phyloP scores from a whole-genome alignment of 225 moss, liverwort and hornwort species.

The Marchantia polymorpha region DNA sequence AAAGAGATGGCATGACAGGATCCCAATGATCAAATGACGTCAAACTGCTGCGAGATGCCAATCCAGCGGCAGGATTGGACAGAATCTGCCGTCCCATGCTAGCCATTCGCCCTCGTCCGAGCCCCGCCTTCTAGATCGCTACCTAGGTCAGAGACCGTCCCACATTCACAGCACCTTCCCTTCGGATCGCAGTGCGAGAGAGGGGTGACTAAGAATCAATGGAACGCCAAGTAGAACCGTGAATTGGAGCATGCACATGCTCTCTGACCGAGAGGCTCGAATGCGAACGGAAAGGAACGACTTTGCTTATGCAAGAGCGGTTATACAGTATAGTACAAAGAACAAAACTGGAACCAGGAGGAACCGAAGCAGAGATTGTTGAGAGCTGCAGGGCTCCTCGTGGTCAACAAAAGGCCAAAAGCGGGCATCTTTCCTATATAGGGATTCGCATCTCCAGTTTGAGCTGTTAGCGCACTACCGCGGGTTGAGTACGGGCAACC shows the following conservation, averaged over 20 bases:
- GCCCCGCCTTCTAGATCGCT: neutral
- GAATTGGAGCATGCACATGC: too few species aligned
- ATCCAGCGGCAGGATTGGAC: neutral
- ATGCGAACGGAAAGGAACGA: neutral
- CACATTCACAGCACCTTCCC: too few species aligned
- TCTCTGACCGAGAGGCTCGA: too few species aligned
- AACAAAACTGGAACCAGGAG: slow-evolving; percentile 25
- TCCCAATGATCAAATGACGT: neutral
- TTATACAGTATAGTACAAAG: slow-evolving; percentile 28
- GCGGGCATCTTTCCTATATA: neutral
- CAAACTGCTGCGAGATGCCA: neutral
- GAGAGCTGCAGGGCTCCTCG: neutral
- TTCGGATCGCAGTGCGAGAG: too few species aligned
- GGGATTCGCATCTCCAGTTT: neutral
- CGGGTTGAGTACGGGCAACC: neutral
- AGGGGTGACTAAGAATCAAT: too few species aligned
- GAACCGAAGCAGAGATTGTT: neutral
- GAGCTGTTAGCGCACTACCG: neutral
- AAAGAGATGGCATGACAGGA: neutral
- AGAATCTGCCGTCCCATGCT: too few species aligned
- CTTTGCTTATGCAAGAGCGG: neutral
- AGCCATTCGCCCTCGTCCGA: neutral
- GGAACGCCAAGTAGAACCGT: too few species aligned
- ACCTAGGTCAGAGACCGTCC: neutral
- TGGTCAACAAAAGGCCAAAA: slow-evolving; percentile 6